Evolutionary conservation across 768 basidiomycete species (phyloP), one percentile per base, ranked within the genome.

Genomic region (Macrolepiota albuminosa): DNA sequence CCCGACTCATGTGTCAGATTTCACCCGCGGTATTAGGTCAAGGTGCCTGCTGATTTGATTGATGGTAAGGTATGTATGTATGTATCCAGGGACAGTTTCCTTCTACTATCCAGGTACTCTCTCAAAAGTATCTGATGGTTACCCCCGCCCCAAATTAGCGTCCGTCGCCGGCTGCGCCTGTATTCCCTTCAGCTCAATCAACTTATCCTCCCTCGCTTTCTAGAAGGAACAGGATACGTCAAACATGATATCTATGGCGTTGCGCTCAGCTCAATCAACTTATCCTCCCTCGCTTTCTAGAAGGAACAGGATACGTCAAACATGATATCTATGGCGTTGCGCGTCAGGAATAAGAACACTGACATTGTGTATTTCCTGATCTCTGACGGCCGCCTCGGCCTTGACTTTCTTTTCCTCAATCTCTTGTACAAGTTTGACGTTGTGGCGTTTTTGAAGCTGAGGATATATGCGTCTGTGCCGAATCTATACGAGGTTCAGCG

Each of bases 371-470:
- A 7, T 33, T 43, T 42, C 40, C 29, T 43, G 40, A 43, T 54
- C 54, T 42, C 24, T 43, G 29, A 54, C 40, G n/a, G 54, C 54
- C 26, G 40, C 29, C 11, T 42, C 40, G 6, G 40, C 54, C 40
- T 21, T 42, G n/a, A 31, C 31, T 33, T 54, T 54, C 54, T 54
- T 54, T 6, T 14, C 40, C 13, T 43, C 54, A 21, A 54, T 54
- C 29, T 54, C 40, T 9, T 54, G 40, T 21, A 14, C 6, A 6
- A 64, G 33, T 33, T 58, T 64, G 29, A 39, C 40, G n/a, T 61
- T 54, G 31, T 49, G 55, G n/a, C 58, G 56, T 39, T 61, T 55
- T 54, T 55, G 58, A 31, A 61, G n/a, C 60, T 64, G 45, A 8
- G 29, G 29, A 29, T 29, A 29, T 29, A 29, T 29, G 29, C 29